These are phyloP conservation scores for Aspergillus costaricaensis DNA, from an alignment of 2,329 filamentous ascomycete species.

Conservation along the genomic window DNA sequence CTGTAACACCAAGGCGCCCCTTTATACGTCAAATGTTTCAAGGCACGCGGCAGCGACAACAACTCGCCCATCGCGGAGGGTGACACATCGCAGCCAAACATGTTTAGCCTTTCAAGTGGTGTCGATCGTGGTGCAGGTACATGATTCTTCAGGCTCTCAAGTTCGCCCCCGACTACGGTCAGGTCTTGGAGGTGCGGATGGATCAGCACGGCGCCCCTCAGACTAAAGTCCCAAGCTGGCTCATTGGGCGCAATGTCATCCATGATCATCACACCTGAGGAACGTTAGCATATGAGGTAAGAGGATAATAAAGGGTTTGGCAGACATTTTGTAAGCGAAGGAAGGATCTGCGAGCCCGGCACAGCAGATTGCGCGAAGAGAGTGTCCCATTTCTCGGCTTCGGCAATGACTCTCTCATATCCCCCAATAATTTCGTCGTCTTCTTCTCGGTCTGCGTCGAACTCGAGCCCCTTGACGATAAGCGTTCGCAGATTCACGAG, in stretches of 20 bases:
- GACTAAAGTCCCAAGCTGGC: background rate
- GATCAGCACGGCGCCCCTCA: conserved; percentile 2
- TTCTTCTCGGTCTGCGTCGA: background rate
- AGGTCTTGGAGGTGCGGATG: conserved; percentile 6
- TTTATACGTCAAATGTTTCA: background rate
- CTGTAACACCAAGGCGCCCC: background rate
- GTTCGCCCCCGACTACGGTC: conserved; percentile 1
- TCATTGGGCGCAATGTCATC: background rate
- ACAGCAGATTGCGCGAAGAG: background rate
- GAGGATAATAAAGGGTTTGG: background rate
- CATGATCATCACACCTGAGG: conserved; percentile 4
- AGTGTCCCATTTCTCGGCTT: background rate
- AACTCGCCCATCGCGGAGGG: background rate
- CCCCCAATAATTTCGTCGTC: background rate
- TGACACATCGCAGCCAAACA: conserved; percentile 1
- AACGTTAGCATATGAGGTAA: background rate
- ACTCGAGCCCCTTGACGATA: conserved; percentile 10
- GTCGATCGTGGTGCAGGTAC: background rate
- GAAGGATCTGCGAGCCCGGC: background rate
- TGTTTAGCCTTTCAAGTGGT: background rate
- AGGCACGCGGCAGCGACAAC: background rate
- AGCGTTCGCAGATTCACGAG: conserved; percentile 5
- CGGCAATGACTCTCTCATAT: background rate
- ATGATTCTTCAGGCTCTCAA: background rate
- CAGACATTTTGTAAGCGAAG: conserved; percentile 6